Base-by-base conservation (phyloP, 208 protist genomes). In the Wallacemonas rigidus region DNA sequence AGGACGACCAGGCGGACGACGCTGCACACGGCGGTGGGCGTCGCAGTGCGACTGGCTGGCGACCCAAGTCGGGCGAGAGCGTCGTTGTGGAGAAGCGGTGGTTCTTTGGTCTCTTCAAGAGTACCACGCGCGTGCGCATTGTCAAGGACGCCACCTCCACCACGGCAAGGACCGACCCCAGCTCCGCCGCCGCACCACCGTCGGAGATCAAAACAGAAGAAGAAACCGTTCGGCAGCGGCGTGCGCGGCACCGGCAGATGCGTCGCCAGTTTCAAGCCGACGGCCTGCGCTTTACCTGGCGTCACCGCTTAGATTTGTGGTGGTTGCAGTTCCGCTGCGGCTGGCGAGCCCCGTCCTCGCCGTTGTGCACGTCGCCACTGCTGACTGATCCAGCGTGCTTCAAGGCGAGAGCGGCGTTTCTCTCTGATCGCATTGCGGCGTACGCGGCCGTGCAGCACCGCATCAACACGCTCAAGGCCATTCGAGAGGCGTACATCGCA, bases 341-440 rank as follows among this genome's bases (percentile, higher is more conserved):
- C 73, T 82, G n/a, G 26, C 79, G 35, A 12, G 39, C 9, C 86
- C 43, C 12, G 57, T 41, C 26, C 72, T 79, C 60, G 60, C 63
- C 7, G 58, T 70, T 65, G 2, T 86, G 73, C 65, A 88, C 85
- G 12, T 88, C 85, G 15, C 88, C 85, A 11, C 76, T 86, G 40
- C 63, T 93, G 48, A 86, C 80, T 2, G 83, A 91, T 62, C 81
- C 85, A 1, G 69, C 53, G 1, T 67, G 79, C n/a, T 83, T 89
- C 44, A 69, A 77, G 36, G 72, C 82, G 60, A 71, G 85, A n/a
- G 80, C 83, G 44, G 80, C 88, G 50, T 85, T 88, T 67, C 68
- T 93, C 47, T 90, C 81, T 12, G 80, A 88, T 58, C 82, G 88
- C 43, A 80, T 86, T 6, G 85, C 77, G 36, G 79, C 79, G 3